A percentile compares a stretch with the other conserved stretches of the same genome.
These are phyloP conservation scores for Pseudozyma flocculosa DNA, from an alignment of 1,284 basidiomycete genomes.

Conservation along the genomic window DNA sequence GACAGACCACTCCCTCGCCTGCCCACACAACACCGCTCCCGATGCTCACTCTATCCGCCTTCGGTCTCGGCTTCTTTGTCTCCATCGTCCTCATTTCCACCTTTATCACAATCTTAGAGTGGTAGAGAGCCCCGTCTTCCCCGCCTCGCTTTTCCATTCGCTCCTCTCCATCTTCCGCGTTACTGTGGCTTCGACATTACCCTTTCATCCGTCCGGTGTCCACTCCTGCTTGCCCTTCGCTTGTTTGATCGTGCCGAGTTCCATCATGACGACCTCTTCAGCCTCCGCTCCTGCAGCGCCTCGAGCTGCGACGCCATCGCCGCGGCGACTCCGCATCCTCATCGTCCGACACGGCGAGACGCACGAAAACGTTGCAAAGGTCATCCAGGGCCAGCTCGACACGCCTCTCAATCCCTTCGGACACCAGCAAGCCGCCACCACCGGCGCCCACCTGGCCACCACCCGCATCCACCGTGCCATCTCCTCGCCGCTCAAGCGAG, in stretches of 20 bases:
- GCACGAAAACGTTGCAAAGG: conserved; percentile 48
- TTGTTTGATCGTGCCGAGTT: too few species aligned
- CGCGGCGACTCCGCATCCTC: conserved; percentile 27
- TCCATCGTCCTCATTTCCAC: conserved; percentile 33
- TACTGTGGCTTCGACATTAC: too few species aligned
- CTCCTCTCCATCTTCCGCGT: too few species aligned
- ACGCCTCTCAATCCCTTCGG: conserved; percentile 49
- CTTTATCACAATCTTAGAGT: conserved; percentile 34
- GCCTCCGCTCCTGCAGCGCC: too few species aligned
- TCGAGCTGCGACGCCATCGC: not conserved
- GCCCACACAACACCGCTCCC: too few species aligned
- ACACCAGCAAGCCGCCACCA: conserved; percentile 38
- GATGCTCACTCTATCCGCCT: conserved; percentile 6
- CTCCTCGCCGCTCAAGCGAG: conserved; percentile 43
- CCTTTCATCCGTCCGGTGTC: too few species aligned
- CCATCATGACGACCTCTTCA: too few species aligned
- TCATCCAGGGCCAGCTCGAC: conserved; percentile 56
- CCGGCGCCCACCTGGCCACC: conserved; percentile 31
- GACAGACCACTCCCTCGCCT: too few species aligned
- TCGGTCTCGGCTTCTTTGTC: conserved; percentile 30
- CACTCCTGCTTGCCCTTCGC: too few species aligned
- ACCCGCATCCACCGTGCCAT: conserved; percentile 45
- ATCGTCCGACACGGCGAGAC: conserved; percentile 56
- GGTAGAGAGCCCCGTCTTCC: conserved; percentile 14
- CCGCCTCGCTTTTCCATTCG: too few species aligned